Evolutionary conservation across 2,329 filamentous ascomycete species (phyloP), one percentile per base, ranked within the genome.

Genomic region (Purpureocillium lavendulum): DNA sequence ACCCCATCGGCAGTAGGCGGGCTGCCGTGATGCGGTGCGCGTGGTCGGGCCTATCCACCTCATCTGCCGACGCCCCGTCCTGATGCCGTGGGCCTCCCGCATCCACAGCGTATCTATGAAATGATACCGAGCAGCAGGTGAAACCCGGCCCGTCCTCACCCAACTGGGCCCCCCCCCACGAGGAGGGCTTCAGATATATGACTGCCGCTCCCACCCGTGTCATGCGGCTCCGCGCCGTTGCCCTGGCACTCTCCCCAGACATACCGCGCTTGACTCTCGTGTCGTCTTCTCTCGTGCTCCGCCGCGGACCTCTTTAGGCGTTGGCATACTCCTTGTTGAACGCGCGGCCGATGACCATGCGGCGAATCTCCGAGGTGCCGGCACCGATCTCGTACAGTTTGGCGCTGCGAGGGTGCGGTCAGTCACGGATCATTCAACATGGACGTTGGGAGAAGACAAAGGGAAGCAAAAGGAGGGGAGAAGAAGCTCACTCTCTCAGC

Each of bases 321-420:
- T 57, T 52, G 30, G 67, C 76, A 59, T 81, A 94, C 62, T 94
- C 82, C 66, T 84, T 89, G 62, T 95, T 95, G 51, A 95, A 96
- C 1, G 81, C 84, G 48, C 89, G 72, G 21, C 92, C 90, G 56
- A 98, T 95, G 4, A 98, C 87, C 79, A 97, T 94, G 48, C 89
- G 74, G 49, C 92, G 73, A 37, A 98, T 82, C 66, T 98, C 92
- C 44, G 87, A 95, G 4, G 92, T 97, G 6, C 92, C 92, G 5
- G 92, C 92, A 2, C 92, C 92, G 58, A 98, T 97, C 66, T 97
- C 92, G 60, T 98, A 98, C 44, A 98, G 61, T 59, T 82, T 82
- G 29, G 77, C 77, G 62, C 75, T 79, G 45, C 26, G 26, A 40
- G n/a, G n/a, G n/a, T n/a, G 43, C 12, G 40, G 53, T 66, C 57